phyloP scores from a whole-genome alignment of 108 stramenopile genomes.

The Pseudonitzschia pungens region DNA sequence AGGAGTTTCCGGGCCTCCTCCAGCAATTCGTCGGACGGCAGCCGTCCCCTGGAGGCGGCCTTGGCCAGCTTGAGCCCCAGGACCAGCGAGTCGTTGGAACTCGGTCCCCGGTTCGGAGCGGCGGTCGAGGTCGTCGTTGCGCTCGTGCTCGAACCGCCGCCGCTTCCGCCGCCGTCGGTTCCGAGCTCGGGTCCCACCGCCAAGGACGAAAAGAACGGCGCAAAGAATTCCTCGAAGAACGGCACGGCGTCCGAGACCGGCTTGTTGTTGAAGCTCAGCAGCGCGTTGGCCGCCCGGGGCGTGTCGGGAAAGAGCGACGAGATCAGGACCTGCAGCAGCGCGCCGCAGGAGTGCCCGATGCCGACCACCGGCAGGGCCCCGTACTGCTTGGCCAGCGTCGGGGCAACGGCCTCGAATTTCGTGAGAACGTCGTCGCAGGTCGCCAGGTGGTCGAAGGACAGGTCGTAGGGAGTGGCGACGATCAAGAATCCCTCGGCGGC shows the following conservation, averaged over 20 bases:
- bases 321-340: constrained; percentile 88
- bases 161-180: constrained; percentile 45
- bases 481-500: constrained; percentile 83
- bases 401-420: constrained; percentile 83
- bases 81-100: constrained; percentile 35
- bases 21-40: constrained; percentile 73
- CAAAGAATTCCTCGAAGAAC: constrained; percentile 84
- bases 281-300: constrained; percentile 86
- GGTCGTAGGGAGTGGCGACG: constrained; percentile 91
- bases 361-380: constrained; percentile 92
- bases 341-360: constrained; percentile 89
- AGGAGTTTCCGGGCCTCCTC: constrained; percentile 14
- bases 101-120: constrained; percentile 9
- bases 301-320: constrained; percentile 91
- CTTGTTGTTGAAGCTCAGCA: constrained; percentile 92
- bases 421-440: constrained; percentile 85
- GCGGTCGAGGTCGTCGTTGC: neutral
- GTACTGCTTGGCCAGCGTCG: constrained; percentile 70
- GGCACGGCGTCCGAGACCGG: constrained; percentile 83
- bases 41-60: constrained; percentile 42
- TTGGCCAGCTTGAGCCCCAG: constrained; percentile 42
- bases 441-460: constrained; percentile 88
- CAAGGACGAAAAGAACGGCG: constrained; percentile 72
- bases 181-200: constrained; percentile 20
- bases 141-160: constrained; percentile 34